phyloP scores from a whole-genome alignment of 345 rosid genomes.

The Chamaenerion angustifolium region DNA sequence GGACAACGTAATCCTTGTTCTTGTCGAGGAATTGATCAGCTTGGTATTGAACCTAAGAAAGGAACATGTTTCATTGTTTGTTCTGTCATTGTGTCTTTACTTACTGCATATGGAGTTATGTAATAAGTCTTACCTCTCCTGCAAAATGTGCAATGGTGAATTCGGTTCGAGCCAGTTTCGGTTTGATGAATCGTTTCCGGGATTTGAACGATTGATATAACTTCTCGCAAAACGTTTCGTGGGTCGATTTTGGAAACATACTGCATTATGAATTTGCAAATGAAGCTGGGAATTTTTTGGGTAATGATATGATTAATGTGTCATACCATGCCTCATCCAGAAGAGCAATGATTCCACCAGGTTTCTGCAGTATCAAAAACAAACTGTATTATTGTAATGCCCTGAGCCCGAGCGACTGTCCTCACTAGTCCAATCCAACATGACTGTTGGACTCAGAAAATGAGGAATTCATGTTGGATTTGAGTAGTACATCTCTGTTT shows the following conservation, averaged over 20 bases:
- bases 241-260: slow-evolving; percentile 86
- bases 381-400: not conserved
- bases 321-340: slow-evolving; percentile 91
- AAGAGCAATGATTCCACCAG: slow-evolving; percentile 79
- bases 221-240: slow-evolving; percentile 79
- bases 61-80: not conserved
- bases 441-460: no score
- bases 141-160: slow-evolving; percentile 82
- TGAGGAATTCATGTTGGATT: no score
- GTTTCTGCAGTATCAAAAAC: slow-evolving; percentile 51
- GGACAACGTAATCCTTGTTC: slow-evolving; percentile 86
- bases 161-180: slow-evolving; percentile 66
- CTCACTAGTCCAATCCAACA: no score
- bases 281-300: not conserved
- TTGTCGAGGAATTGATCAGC: slow-evolving; percentile 84
- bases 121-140: slow-evolving; percentile 55
- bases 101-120: not conserved
- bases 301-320: not conserved
- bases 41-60: slow-evolving; percentile 80
- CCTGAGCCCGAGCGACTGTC: no score
- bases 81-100: not conserved
- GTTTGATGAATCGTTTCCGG: slow-evolving; percentile 66
- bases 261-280: slow-evolving; percentile 19
- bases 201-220: slow-evolving; percentile 69
- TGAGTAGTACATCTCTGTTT: no score